phyloP scores from a whole-genome alignment of 179 eudicot species.

The Beta lomatogona region DNA sequence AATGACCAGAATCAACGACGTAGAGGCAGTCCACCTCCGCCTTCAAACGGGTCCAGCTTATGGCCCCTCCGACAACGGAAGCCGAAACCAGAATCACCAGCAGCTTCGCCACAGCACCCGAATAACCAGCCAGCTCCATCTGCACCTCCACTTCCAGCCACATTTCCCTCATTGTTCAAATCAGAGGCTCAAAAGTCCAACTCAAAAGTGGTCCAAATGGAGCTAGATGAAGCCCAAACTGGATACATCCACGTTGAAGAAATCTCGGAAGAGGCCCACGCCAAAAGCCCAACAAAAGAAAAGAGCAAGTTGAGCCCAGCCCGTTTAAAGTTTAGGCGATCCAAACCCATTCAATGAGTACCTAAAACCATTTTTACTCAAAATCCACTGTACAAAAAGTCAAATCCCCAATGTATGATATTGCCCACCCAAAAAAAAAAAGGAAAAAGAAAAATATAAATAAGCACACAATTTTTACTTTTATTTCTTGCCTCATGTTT shows the following conservation, averaged over 20 bases:
- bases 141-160: slow-evolving; percentile 36
- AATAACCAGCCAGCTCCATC: slow-evolving; percentile 29
- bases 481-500: background rate
- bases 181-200: slow-evolving; percentile 34
- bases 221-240: slow-evolving; percentile 36
- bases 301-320: slow-evolving; percentile 19
- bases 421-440: background rate
- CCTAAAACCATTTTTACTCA: background rate
- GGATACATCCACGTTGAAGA: slow-evolving; percentile 34
- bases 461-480: background rate
- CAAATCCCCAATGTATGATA: background rate
- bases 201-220: slow-evolving; percentile 36
- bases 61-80: slow-evolving; percentile 24
- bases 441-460: background rate
- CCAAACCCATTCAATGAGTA: slow-evolving; percentile 25
- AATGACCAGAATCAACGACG: slow-evolving; percentile 9
- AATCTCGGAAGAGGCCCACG: slow-evolving; percentile 6
- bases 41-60: slow-evolving; percentile 8
- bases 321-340: slow-evolving; percentile 33
- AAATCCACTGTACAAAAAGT: slow-evolving; percentile 15
- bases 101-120: slow-evolving; percentile 15
- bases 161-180: slow-evolving; percentile 25
- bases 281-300: slow-evolving; percentile 23
- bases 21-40: slow-evolving; percentile 31
- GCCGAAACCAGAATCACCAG: slow-evolving; percentile 16